These are phyloP conservation scores for Pascua sp. DNA, from an alignment of 1,284 basidiomycete genomes.

Conservation along the genomic window DNA sequence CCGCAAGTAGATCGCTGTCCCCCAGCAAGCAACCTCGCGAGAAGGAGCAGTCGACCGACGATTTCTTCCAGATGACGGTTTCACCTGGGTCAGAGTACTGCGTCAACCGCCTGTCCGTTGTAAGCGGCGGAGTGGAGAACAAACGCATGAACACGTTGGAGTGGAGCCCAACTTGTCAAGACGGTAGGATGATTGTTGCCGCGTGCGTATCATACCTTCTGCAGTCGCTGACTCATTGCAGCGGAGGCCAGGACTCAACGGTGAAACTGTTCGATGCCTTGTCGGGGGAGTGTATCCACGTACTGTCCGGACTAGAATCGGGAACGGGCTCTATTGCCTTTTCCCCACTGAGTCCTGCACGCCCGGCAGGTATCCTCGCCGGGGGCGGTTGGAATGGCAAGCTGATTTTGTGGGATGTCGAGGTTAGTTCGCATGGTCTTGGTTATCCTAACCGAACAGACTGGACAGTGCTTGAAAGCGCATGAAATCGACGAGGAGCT, in stretches of 20 bases:
- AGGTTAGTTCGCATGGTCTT: constrained; percentile 22
- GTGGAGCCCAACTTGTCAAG: constrained; percentile 31
- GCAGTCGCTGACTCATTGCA: constrained; percentile 2
- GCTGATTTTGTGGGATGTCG: constrained; percentile 38
- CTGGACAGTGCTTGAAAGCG: constrained; percentile 26
- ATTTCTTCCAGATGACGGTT: constrained; percentile 25
- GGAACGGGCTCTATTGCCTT: constrained; percentile 42
- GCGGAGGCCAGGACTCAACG: constrained; percentile 43
- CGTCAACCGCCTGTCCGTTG: constrained; percentile 34
- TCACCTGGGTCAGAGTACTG: constrained; percentile 28
- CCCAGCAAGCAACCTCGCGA: constrained; percentile 20
- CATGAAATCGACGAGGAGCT: constrained; percentile 35
- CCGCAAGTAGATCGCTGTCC: constrained; percentile 16
- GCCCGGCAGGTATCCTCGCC: constrained; percentile 28
- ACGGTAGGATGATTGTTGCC: constrained; percentile 37
- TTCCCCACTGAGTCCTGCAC: constrained; percentile 25
- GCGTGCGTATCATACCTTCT: constrained; percentile 31
- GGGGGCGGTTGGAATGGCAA: constrained; percentile 43
- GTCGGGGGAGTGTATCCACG: constrained; percentile 32
- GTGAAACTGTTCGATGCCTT: constrained; percentile 41
- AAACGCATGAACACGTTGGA: constrained; percentile 41
- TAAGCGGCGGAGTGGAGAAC: constrained; percentile 33
- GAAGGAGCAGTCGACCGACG: constrained; percentile 18
- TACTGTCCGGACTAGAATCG: constrained; percentile 31
- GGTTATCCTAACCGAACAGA: constrained; percentile 12